Evolutionary conservation across 495 filamentous ascomycete species (phyloP), one percentile per base, ranked within the genome.

Genomic region (Cercophora newfieldiana): DNA sequence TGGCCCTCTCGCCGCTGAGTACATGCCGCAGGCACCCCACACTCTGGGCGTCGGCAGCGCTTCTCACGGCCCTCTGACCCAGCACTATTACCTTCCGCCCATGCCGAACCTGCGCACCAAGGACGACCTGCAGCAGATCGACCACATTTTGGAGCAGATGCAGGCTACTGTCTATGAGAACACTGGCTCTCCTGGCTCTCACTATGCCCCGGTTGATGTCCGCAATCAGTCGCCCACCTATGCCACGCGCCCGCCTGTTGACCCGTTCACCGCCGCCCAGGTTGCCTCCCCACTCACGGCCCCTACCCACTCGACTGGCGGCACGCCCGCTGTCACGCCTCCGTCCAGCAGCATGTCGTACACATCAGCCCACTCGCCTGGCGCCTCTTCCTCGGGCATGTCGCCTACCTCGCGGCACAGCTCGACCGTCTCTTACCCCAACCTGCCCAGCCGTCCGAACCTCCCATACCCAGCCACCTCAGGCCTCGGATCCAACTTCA

Each of bases 121-220:
- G 86, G 91, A 86, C 69, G 94, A 99, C 68, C 81, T 99, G 25
- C 82, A 93, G 72, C 89, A 94, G 74, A 91, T 97, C 73, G 94
- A 98, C 77, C 89, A 93, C 65, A 90, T 97, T 80, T 83, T 99
- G 44, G 91, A 97, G 77, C 92, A 97, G 77, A 93, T 98, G 83
- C 93, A 97, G 71, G 85, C 88, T 67, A 97, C 94, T 7, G 90
- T 97, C 28, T 98, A 97, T 74, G 94, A 97, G 77, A 94, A 87
- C 71, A 88, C 93, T 24, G 90, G 91, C 71, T 74, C 78, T 72
- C 70, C 77, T 21, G 77, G 57, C 57, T 71, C 79, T 0, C 75
- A 78, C 28, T 80, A 80, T 29, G 65, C 72, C 16, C 71, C 77
- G 16, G 70, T 87, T 66, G 84, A 84, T 74, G 89, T 88, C 73